phyloP scores from a whole-genome alignment of 305 asterid genomes.

The Fraxinus greggii region DNA sequence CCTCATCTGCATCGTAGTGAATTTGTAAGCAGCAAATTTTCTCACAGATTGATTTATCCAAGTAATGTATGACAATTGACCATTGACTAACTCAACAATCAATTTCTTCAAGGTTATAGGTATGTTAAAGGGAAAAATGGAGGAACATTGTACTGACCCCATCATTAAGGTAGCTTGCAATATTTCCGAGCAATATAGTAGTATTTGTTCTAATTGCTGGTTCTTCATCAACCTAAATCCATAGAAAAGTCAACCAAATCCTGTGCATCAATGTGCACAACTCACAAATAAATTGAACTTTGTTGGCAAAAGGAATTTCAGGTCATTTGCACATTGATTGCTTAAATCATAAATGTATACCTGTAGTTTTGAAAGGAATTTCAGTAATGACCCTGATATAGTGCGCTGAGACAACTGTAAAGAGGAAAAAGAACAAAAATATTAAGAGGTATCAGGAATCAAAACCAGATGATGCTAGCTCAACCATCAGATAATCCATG shows the following conservation, averaged over 20 bases:
- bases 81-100: constrained; percentile 4
- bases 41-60: constrained; percentile 12
- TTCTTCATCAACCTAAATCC: constrained; percentile 90
- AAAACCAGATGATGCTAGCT: constrained; percentile 22
- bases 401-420: constrained; percentile 97
- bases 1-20: constrained; percentile 67
- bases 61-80: constrained; percentile 4
- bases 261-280: not conserved
- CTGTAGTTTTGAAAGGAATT: constrained; percentile 97
- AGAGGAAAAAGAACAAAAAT: constrained; percentile 26
- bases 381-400: constrained; percentile 77
- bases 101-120: constrained; percentile 19
- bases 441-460: constrained; percentile 13
- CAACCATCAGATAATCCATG: constrained; percentile 22
- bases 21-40: constrained; percentile 19
- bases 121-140: constrained; percentile 17
- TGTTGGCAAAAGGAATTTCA: constrained; percentile 16
- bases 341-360: constrained; percentile 37
- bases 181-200: constrained; percentile 95
- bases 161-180: constrained; percentile 88
- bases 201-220: constrained; percentile 98
- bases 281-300: not conserved
- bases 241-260: constrained; percentile 21
- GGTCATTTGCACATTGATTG: constrained; percentile 18
- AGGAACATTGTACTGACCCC: constrained; percentile 66